Percentiles rank a stretch among this genome's conserved stretches.
phyloP scores from a whole-genome alignment of 352 stramenopile genomes.

The Phytopythium aichiense region DNA sequence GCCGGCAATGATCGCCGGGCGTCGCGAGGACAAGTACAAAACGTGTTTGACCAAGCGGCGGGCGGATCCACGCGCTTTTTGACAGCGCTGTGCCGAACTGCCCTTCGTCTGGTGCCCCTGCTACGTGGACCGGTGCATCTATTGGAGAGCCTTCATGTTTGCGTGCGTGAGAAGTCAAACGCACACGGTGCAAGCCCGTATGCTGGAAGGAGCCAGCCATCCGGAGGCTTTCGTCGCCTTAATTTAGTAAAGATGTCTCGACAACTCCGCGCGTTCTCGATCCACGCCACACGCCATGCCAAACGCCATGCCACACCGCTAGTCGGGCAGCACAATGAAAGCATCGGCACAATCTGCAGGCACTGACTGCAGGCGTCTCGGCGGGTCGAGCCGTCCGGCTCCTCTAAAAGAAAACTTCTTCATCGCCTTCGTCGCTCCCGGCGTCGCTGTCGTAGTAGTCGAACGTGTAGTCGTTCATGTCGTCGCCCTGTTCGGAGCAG shows the following conservation, averaged over 20 bases:
- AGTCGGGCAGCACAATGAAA: neutral
- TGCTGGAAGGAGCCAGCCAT: too few species aligned
- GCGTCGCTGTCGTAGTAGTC: constrained; percentile 78
- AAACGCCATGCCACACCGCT: neutral
- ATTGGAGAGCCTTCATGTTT: too few species aligned
- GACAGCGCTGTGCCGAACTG: too few species aligned
- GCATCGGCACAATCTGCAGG: neutral
- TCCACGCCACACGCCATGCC: neutral
- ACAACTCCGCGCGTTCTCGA: constrained; percentile 2
- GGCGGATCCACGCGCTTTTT: too few species aligned
- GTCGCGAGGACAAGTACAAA: too few species aligned
- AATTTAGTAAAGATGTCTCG: constrained; percentile 1
- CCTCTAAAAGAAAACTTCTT: constrained; percentile 73
- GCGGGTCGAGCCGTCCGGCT: neutral
- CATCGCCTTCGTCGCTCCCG: constrained; percentile 60
- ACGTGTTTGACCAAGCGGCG: too few species aligned
- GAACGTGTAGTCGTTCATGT: constrained; percentile 82
- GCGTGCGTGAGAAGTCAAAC: too few species aligned
- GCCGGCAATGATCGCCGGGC: too few species aligned
- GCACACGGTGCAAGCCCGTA: too few species aligned
- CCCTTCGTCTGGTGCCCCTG: too few species aligned
- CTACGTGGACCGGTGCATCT: too few species aligned
- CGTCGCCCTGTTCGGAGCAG: constrained; percentile 28
- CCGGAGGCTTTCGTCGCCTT: too few species aligned
- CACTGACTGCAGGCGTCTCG: neutral